Percentiles rank a stretch among this genome's conserved stretches.
Evolutionary conservation across 169 alveolate species (phyloP).

Genomic region (Plasmodium gonderi): DNA sequence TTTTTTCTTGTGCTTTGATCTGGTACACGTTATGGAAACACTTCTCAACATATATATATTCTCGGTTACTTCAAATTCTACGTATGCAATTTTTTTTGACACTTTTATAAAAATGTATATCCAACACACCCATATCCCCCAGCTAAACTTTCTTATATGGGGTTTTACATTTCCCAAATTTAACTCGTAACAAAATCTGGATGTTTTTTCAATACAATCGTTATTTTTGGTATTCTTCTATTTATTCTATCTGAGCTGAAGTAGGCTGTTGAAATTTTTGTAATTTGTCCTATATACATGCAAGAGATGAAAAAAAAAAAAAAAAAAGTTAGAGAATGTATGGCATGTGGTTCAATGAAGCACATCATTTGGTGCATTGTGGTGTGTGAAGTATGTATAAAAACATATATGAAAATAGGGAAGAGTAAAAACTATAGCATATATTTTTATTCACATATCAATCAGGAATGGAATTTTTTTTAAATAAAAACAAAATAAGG

Average conservation of each 20-base stretch:
- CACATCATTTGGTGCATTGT: not conserved
- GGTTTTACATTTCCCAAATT: not conserved
- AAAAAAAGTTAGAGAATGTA: not conserved
- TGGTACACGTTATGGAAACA: not conserved
- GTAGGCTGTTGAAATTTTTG: conserved; percentile 79
- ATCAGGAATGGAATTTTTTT: no score
- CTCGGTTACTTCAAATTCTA: not conserved
- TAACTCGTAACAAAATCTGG: conserved; percentile 72
- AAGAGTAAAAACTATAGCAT: not conserved
- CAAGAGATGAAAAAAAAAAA: conserved; percentile 22
- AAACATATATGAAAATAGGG: not conserved
- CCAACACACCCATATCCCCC: no score
- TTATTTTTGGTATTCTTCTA: conserved; percentile 80
- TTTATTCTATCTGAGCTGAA: conserved; percentile 79
- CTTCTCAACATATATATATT: not conserved
- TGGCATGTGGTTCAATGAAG: not conserved
- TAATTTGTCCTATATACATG: conserved; percentile 78
- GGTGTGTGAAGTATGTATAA: not conserved
- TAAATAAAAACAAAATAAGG: not conserved
- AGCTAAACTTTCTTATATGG: no score
- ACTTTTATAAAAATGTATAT: not conserved
- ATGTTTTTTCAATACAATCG: conserved; percentile 71
- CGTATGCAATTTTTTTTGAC: not conserved
- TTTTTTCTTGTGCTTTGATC: not conserved
- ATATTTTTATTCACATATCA: no score